Base-by-base conservation (phyloP, 176 grass and related monocot genomes). In the Alopecurus myosuroides region DNA sequence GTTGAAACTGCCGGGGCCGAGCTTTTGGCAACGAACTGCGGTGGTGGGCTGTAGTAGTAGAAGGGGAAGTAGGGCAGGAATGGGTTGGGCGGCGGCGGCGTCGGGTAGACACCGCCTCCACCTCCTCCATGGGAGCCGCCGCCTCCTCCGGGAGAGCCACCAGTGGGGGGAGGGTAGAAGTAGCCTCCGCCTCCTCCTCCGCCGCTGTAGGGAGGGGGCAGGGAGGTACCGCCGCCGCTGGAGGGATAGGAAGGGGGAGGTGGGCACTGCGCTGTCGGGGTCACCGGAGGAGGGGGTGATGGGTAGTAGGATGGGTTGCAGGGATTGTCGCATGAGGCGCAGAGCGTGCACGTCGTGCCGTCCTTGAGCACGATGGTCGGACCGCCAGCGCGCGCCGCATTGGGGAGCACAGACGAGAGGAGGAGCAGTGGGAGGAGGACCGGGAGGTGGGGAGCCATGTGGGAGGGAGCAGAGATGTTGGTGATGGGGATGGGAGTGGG, bases 41-140 rank as follows among this genome's bases (percentile, higher is more conserved):
- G 91, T 19, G 97, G 97, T 55, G 96, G 96, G 86, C 75, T 95
- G 81, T 95, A 92, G 76, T 92, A 98, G 89, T 95, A 98, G 80
- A 98, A 98, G 3, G 97, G 97, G 89, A 91, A 98, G 88, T 98
- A 98, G 15, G 97, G 97, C 12, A 98, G 76, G 91, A 98, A 94
- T 1, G 97, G 97, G 81, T 98, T 98, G 20, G 97, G 97, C 49
- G 97, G 97, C 29, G 96, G 96, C 56, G 96, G 95, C 8, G 91
- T 81, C 41, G 83, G 62, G 87, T 93, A 90, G 19, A 36, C 22
- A 11, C 69, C 49, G 7, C 82, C 80, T 5, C 82, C n/a, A n/a
- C n/a, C n/a, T n/a, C n/a, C n/a, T n/a, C n/a, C n/a, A n/a, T n/a
- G n/a, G n/a, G n/a, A n/a, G n/a, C n/a, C n/a, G n/a, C n/a, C n/a